Conservation (phyloP, 1,284 basidiomycete genomes). For the Phaffia rhodozyma region DNA sequence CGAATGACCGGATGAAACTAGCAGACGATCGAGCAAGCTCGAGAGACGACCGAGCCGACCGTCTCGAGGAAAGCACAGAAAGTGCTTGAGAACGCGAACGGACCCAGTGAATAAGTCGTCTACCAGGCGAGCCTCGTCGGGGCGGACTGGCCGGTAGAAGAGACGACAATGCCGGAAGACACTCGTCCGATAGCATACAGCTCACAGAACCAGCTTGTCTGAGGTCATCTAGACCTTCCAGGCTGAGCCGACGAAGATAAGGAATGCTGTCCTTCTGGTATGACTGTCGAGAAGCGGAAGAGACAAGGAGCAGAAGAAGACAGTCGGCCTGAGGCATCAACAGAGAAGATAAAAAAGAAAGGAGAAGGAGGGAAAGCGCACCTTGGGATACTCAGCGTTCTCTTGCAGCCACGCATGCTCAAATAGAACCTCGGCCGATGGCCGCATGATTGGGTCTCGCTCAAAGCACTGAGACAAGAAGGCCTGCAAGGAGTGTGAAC, state of each 20-base stretch:
- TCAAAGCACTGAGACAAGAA: slow-evolving; percentile 76
- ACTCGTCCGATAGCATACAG: no score
- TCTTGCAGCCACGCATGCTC: slow-evolving; percentile 79
- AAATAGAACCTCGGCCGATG: slow-evolving; percentile 67
- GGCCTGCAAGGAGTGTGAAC: slow-evolving; percentile 58
- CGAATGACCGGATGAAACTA: no score
- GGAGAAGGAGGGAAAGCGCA: not conserved
- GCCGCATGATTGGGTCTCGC: slow-evolving; percentile 69
- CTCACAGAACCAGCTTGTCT: no score
- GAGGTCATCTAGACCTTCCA: not conserved
- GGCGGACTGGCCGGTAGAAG: no score
- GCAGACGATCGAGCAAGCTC: no score
- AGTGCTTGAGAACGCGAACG: no score
- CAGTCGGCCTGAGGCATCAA: not conserved
- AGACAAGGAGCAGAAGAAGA: slow-evolving; percentile 1
- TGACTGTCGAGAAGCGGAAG: slow-evolving; percentile 45
- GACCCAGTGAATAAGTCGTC: no score
- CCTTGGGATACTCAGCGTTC: not conserved
- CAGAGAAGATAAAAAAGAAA: not conserved
- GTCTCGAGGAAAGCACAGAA: no score
- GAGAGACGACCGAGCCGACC: no score
- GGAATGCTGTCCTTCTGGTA: slow-evolving; percentile 87
- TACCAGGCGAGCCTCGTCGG: no score
- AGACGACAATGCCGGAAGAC: no score
- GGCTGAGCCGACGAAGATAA: slow-evolving; percentile 65